These are phyloP conservation scores for Suhomyces terraborum DNA, from an alignment of 1,139 yeast genomes.

Conservation along the genomic window DNA sequence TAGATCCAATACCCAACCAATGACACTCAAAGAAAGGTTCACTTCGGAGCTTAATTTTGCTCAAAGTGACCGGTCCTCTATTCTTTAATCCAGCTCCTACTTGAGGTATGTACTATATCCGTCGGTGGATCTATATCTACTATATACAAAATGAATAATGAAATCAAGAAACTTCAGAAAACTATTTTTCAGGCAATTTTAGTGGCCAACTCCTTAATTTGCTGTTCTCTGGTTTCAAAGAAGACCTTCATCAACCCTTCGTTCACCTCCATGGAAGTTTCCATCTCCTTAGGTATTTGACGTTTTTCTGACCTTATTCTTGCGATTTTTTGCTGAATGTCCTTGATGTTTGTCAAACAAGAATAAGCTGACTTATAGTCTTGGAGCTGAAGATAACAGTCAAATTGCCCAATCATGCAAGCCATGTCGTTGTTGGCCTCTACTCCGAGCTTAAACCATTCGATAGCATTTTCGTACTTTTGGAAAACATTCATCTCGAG, in stretches of 20 bases:
- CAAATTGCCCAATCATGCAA: constrained; percentile 77
- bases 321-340: constrained; percentile 28
- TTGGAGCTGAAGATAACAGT: constrained; percentile 41
- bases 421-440: constrained; percentile 59
- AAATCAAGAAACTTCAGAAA: no score
- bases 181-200: constrained; percentile 9
- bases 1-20: constrained; percentile 34
- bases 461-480: constrained; percentile 57
- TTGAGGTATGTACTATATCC: not conserved
- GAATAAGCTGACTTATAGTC: constrained; percentile 31
- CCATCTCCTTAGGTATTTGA: constrained; percentile 27
- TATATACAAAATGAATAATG: constrained; percentile 6
- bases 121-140: not conserved
- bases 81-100: constrained; percentile 5
- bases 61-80: constrained; percentile 13
- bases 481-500: constrained; percentile 69
- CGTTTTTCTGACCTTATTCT: constrained; percentile 18
- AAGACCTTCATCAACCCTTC: constrained; percentile 32
- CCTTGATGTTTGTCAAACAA: constrained; percentile 28
- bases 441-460: constrained; percentile 84
- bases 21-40: constrained; percentile 36
- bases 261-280: constrained; percentile 28
- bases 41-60: constrained; percentile 30
- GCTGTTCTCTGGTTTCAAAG: constrained; percentile 14
- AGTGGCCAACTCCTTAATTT: constrained; percentile 12